Percentiles rank a stretch among this genome's conserved stretches.
phyloP scores from a whole-genome alignment of 2,329 filamentous ascomycete genomes.

The Aspergillus transmontanensis region DNA sequence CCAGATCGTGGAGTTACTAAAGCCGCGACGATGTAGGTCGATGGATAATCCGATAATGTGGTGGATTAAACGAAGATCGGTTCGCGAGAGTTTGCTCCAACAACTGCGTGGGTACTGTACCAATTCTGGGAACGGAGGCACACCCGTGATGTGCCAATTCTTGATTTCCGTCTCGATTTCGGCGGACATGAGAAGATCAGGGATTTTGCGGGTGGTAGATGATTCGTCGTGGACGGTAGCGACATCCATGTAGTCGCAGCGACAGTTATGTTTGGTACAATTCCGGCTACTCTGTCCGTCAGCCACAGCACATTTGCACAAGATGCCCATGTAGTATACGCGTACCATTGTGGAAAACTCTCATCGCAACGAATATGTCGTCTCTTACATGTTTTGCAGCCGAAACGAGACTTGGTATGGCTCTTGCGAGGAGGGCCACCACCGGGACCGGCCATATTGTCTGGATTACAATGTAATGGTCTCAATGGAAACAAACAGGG shows the following conservation, averaged over 20 bases:
- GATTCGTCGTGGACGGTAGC: conserved; percentile 62
- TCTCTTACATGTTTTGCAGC: conserved; percentile 96
- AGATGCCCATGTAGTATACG: conserved; percentile 26
- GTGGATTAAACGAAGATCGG: conserved; percentile 85
- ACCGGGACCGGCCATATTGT: conserved; percentile 82
- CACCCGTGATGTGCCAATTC: conserved; percentile 79
- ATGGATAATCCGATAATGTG: conserved; percentile 85
- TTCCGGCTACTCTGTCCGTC: conserved; percentile 68
- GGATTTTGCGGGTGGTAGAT: conserved; percentile 53
- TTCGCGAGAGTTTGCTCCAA: conserved; percentile 71
- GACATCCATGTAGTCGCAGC: conserved; percentile 95
- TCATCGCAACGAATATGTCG: conserved; percentile 98
- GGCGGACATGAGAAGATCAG: conserved; percentile 78
- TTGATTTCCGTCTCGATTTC: conserved; percentile 80
- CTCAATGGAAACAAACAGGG: neutral
- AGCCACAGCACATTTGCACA: neutral
- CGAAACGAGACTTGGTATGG: conserved; percentile 98
- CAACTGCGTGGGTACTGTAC: conserved; percentile 74
- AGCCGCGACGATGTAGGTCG: conserved; percentile 74
- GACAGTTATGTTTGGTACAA: conserved; percentile 98
- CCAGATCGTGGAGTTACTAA: conserved; percentile 88
- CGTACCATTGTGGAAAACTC: conserved; percentile 94
- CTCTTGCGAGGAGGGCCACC: conserved; percentile 88
- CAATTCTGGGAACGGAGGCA: conserved; percentile 83
- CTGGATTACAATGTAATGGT: neutral